phyloP scores from a whole-genome alignment of 208 protist species.

The Leishmania tropica region DNA sequence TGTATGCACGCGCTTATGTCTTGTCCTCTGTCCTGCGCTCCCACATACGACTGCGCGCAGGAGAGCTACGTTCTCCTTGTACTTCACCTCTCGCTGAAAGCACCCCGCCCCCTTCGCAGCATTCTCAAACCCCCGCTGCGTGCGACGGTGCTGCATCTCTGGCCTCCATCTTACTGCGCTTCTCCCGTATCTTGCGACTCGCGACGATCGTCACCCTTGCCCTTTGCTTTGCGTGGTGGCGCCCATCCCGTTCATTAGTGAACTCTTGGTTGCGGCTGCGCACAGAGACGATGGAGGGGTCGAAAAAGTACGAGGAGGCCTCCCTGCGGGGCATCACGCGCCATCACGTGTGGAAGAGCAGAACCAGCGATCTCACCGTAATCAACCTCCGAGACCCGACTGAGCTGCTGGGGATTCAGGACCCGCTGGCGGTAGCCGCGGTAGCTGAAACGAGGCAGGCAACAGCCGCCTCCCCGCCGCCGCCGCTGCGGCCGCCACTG shows the following conservation, averaged over 20 bases:
- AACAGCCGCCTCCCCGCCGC: neutral
- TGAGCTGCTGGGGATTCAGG: constrained; percentile 38
- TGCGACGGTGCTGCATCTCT: neutral
- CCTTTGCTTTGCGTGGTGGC: neutral
- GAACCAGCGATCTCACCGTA: constrained; percentile 62
- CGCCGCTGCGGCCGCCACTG: neutral
- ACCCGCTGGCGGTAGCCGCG: neutral
- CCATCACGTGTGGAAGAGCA: constrained; percentile 72
- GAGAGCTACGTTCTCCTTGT: constrained; percentile 3
- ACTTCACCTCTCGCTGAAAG: neutral
- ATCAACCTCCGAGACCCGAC: constrained; percentile 66
- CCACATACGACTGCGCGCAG: neutral
- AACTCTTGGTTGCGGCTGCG: neutral
- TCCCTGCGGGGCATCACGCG: constrained; percentile 12
- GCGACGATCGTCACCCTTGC: neutral
- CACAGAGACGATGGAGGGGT: constrained; percentile 20
- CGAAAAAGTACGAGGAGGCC: constrained; percentile 26
- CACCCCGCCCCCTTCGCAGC: neutral
- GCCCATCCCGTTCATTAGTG: neutral
- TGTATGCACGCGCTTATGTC: neutral
- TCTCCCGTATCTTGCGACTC: neutral
- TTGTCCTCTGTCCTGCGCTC: neutral
- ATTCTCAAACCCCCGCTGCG: neutral
- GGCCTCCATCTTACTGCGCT: neutral
- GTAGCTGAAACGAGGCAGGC: constrained; percentile 13